Evolutionary conservation across 257 asterid genomes (phyloP).

Genomic region (Misopates orontium): DNA sequence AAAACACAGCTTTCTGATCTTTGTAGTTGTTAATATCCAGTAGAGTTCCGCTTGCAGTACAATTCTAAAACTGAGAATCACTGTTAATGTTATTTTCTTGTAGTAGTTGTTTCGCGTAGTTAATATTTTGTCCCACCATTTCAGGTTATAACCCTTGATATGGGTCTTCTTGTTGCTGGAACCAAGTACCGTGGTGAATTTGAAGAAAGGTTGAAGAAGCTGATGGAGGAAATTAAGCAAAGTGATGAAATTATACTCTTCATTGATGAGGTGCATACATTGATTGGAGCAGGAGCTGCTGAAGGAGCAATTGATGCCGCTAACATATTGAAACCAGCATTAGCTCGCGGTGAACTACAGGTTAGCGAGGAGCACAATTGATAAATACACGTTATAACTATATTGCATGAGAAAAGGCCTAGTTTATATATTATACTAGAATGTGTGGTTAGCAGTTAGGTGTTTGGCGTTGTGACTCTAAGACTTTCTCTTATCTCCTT

Average conservation of each 20-base stretch:
- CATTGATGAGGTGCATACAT: constrained; percentile 96
- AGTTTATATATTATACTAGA: background rate
- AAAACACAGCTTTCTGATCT: too few species aligned
- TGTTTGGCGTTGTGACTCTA: background rate
- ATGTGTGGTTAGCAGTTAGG: background rate
- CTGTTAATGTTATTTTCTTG: too few species aligned
- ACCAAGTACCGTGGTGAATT: constrained; percentile 99
- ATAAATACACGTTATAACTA: too few species aligned
- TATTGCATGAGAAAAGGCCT: background rate
- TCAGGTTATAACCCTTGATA: constrained; percentile 95
- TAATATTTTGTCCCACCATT: constrained; percentile 9
- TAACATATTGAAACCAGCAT: constrained; percentile 91
- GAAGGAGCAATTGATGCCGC: constrained; percentile 99
- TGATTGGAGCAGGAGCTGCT: constrained; percentile 99
- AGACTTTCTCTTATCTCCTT: too few species aligned
- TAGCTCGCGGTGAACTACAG: constrained; percentile 97
- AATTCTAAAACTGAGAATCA: too few species aligned
- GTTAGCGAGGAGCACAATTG: constrained; percentile 37
- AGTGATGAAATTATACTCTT: constrained; percentile 92
- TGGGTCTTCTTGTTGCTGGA: constrained; percentile 98
- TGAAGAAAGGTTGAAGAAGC: constrained; percentile 94
- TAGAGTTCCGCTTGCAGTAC: too few species aligned
- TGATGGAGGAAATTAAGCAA: constrained; percentile 98
- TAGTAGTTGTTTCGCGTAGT: too few species aligned
- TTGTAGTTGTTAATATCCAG: too few species aligned